Conservation (phyloP, 495 filamentous ascomycete species). For the Aspergillus mulundensis region DNA sequence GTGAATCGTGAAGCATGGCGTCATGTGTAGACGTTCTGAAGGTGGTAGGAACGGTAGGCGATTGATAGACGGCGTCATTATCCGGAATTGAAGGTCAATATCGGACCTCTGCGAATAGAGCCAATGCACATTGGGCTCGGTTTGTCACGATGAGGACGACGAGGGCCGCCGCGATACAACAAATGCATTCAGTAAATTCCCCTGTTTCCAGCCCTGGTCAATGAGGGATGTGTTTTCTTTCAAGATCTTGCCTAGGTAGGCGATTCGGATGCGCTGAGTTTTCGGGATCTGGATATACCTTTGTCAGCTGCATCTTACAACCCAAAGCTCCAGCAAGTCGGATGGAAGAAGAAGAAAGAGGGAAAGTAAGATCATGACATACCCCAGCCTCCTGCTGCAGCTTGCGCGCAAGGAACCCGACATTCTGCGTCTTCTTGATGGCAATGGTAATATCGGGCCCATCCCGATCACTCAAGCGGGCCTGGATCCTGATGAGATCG, state of each 20-base stretch:
- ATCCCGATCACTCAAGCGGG: conserved; percentile 66
- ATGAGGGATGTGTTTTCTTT: conserved; percentile 59
- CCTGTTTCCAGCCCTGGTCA: conserved; percentile 71
- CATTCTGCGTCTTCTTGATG: conserved; percentile 57
- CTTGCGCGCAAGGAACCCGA: conserved; percentile 57
- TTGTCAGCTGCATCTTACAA: neutral
- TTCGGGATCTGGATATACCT: conserved; percentile 36
- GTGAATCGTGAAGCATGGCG: neutral
- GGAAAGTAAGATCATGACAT: conserved; percentile 26
- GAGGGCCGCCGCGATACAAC: conserved; percentile 48
- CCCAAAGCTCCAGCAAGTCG: neutral
- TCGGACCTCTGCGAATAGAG: neutral
- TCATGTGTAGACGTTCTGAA: neutral
- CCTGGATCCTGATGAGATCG: conserved; percentile 54
- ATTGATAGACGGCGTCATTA: too few species aligned
- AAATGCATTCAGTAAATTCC: conserved; percentile 74
- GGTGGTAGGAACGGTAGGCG: too few species aligned
- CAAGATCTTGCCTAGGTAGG: conserved; percentile 75
- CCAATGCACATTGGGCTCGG: too few species aligned
- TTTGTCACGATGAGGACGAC: conserved; percentile 14
- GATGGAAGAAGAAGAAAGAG: neutral
- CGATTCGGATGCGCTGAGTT: conserved; percentile 59
- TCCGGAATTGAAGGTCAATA: too few species aligned
- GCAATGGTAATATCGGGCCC: conserved; percentile 60
- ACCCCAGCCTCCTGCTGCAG: conserved; percentile 64